Evolutionary conservation across 345 rosid species (phyloP).

Genomic region (Eutrema japonicum): DNA sequence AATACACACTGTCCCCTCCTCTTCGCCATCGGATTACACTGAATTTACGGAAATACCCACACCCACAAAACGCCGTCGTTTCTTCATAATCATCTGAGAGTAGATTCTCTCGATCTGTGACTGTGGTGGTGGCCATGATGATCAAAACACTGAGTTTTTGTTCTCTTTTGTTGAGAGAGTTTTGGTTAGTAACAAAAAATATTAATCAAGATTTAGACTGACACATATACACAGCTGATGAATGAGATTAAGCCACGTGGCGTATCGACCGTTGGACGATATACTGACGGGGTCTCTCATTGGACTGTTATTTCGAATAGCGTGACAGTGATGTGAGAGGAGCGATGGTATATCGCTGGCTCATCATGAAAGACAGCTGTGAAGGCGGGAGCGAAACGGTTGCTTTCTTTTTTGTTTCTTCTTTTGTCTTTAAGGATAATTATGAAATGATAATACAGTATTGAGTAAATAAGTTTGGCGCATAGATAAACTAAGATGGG

Average conservation of each 20-base stretch:
- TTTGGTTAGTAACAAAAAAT: not conserved
- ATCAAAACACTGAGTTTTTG: not conserved
- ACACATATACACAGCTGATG: not conserved
- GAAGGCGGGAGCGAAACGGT: conserved; percentile 43
- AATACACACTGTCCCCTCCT: conserved; percentile 18
- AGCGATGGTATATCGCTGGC: conserved; percentile 30
- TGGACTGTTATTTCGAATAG: conserved; percentile 12
- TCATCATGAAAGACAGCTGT: conserved; percentile 42
- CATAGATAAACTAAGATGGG: not conserved
- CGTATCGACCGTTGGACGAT: conserved; percentile 21
- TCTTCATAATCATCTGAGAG: conserved; percentile 44
- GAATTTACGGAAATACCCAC: conserved; percentile 50
- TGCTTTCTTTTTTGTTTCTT: conserved; percentile 20
- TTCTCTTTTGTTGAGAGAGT: not conserved
- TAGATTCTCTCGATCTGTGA: conserved; percentile 33
- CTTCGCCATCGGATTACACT: conserved; percentile 32
- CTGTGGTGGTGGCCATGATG: conserved; percentile 37
- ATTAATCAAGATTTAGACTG: not conserved
- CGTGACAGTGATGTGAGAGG: conserved; percentile 36
- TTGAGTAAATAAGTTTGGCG: not conserved
- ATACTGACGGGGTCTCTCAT: not conserved
- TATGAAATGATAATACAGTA: conserved; percentile 8
- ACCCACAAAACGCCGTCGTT: conserved; percentile 30
- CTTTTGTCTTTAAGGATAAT: conserved; percentile 36
- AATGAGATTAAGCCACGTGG: conserved; percentile 24